A percentile compares a stretch with the other conserved stretches of the same genome.
Conservation (phyloP, 352 stramenopile species). For the Pythium chondricola region DNA sequence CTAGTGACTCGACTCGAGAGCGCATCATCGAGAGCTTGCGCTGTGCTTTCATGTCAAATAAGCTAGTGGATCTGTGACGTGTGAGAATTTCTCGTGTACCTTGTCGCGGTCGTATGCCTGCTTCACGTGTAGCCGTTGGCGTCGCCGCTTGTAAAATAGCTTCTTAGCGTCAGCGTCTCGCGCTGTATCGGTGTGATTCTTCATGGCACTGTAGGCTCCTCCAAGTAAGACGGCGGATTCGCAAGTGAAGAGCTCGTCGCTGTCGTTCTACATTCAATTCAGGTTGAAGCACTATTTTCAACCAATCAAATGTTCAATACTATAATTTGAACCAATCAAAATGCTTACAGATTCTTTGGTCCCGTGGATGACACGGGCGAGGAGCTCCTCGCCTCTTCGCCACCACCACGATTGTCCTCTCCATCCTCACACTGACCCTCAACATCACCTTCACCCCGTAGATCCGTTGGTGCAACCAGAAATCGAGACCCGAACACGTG, state of each 20-base stretch:
- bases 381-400: too few species aligned
- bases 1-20: too few species aligned
- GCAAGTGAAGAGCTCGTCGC: not conserved
- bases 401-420: too few species aligned
- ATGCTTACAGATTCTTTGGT: not conserved
- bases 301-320: not conserved
- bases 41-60: too few species aligned
- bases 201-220: not conserved
- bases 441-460: too few species aligned
- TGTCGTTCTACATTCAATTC: not conserved
- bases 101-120: constrained; percentile 9
- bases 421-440: too few species aligned
- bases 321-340: not conserved
- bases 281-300: too few species aligned
- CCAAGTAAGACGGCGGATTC: not conserved
- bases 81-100: too few species aligned
- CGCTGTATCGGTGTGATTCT: not conserved
- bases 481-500: not conserved
- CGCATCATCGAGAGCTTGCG: too few species aligned
- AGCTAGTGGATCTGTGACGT: too few species aligned
- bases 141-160: not conserved
- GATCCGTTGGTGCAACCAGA: too few species aligned
- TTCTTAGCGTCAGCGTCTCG: not conserved
- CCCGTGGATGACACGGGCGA: not conserved
- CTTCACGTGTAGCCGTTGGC: constrained; percentile 9